Evolutionary conservation across 345 rosid species (phyloP), one percentile per base, ranked within the genome.

Genomic region (Moringa oleifera): DNA sequence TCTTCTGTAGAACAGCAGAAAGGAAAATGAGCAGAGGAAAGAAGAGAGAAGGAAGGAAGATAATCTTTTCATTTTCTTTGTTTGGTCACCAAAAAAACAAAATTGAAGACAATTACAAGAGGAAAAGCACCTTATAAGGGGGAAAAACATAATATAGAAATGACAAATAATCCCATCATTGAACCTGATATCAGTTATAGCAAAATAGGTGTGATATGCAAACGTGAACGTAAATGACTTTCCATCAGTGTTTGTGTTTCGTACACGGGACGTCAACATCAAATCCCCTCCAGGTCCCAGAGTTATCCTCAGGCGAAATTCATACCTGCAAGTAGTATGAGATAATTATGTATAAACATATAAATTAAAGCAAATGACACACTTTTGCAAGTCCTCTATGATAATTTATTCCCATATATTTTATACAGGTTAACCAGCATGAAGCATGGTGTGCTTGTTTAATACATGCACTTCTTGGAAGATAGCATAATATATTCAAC

Each of bases 161-260:
- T 5, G 11, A 33, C 37, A 41, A 41, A 41, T 7, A 4, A 41
- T 41, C 17, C 1, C 12, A 41, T 59, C 6, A n/a, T 53, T 22
- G 47, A 51, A 92, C 98, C 97, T 89, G 82, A 90, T 84, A 62
- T 92, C 93, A 37, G 98, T 85, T 64, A 92, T 88, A 37, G 82
- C 72, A 68, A 92, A 87, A 67, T 92, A 92, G 28, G 96, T 87
- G 72, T 92, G 97, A 76, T 90, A 77, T 36, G 86, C 94, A 72
- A 76, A 77, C 23, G 97, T 87, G 82, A 90, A 92, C 5, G 88
- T 57, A 63, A 90, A 87, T 7, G 91, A 85, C 74, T 85, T 90
- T 50, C 82, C 85, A 75, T 92, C 94, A 71, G 85, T 21, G 53
- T 75, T 87, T 22, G 80, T 83, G 59, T 86, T 83, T 69, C 80